Percentiles rank a stretch among this genome's conserved stretches.
Conservation (phyloP, 345 rosid species). For the Citrus mangshanensis region DNA sequence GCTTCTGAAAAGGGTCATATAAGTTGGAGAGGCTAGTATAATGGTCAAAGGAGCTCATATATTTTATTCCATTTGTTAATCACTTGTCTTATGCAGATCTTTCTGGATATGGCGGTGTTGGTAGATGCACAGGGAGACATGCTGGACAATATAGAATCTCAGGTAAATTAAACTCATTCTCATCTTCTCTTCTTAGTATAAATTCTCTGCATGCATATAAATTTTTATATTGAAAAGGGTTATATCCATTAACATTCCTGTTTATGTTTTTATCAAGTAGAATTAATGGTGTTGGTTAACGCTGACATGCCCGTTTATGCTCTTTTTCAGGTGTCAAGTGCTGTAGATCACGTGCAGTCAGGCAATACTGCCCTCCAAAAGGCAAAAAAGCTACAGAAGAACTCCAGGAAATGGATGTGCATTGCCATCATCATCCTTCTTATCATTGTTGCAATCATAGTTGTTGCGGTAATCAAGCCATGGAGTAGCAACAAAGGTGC, state of each 20-base stretch:
- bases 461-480: conserved; percentile 67
- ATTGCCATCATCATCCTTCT: conserved; percentile 84
- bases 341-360: conserved; percentile 88
- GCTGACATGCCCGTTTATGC: background rate
- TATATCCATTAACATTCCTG: background rate
- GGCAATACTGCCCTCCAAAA: conserved; percentile 71
- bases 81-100: conserved; percentile 49
- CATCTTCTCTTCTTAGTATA: background rate
- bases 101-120: conserved; percentile 92
- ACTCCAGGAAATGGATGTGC: conserved; percentile 93
- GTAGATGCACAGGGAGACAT: conserved; percentile 94
- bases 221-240: background rate
- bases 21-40: background rate
- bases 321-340: conserved; percentile 64
- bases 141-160: conserved; percentile 88
- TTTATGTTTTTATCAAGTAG: too few relatives aligned
- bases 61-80: background rate
- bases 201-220: background rate
- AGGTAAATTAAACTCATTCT: conserved; percentile 38
- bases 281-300: background rate
- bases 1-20: background rate
- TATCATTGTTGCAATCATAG: conserved; percentile 58
- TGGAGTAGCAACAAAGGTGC: conserved; percentile 79
- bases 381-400: conserved; percentile 72
- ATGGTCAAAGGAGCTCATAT: background rate